Conservation (phyloP, 306 rosid species). For the Canavalia gladiata region DNA sequence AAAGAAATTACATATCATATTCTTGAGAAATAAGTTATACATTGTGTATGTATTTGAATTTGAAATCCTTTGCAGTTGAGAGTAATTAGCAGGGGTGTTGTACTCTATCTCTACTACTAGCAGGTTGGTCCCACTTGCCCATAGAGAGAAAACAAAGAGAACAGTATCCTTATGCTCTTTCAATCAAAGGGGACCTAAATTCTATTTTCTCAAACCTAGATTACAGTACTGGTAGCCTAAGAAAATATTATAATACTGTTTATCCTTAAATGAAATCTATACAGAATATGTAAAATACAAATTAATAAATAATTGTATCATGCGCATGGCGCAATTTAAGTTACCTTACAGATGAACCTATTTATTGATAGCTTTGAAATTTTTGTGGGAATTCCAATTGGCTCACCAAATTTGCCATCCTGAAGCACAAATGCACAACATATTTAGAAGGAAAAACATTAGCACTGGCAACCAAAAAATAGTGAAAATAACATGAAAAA, state of each 20-base stretch:
- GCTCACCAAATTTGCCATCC: no score
- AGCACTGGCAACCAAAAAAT: not conserved
- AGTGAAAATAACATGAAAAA: not conserved
- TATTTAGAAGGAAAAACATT: conserved; percentile 25
- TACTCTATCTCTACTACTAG: not conserved
- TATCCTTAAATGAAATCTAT: not conserved
- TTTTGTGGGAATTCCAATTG: conserved; percentile 47
- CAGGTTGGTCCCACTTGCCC: not conserved
- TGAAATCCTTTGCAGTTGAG: not conserved
- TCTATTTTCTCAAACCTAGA: not conserved
- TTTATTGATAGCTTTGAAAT: conserved; percentile 66
- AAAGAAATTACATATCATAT: not conserved
- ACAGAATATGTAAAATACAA: not conserved
- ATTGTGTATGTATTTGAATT: not conserved
- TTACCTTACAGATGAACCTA: conserved; percentile 68
- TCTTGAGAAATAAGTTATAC: not conserved
- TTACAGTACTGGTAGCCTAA: not conserved
- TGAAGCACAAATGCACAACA: conserved; percentile 4
- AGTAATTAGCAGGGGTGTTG: not conserved
- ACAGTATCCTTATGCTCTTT: not conserved
- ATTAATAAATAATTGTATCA: not conserved
- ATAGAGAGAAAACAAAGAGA: conserved; percentile 4
- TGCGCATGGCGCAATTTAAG: conserved; percentile 30
- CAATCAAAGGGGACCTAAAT: not conserved
- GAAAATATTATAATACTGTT: not conserved